phyloP scores from a whole-genome alignment of 2,329 filamentous ascomycete genomes.

The Xylaria sp. region DNA sequence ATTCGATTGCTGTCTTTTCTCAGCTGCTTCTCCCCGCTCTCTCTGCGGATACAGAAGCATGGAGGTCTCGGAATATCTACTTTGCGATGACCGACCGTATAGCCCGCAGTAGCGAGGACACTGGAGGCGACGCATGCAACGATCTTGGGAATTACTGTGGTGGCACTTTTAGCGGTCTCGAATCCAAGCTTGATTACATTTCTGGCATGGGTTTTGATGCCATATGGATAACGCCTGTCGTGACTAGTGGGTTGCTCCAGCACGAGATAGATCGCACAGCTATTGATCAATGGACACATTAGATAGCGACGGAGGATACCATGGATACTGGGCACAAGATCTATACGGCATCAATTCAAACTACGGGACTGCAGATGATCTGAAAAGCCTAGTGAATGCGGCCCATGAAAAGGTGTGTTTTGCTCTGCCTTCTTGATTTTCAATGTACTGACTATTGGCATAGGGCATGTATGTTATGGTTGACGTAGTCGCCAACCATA shows the following conservation, averaged over 20 bases:
- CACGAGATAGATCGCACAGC: not conserved
- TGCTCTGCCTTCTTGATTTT: not conserved
- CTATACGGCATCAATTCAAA: constrained; percentile 64
- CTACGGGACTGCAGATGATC: constrained; percentile 68
- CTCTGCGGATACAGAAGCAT: constrained; percentile 53
- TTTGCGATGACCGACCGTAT: constrained; percentile 68
- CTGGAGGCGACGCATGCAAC: constrained; percentile 55
- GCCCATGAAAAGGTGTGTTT: constrained; percentile 62
- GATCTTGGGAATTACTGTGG: constrained; percentile 64
- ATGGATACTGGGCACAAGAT: constrained; percentile 65
- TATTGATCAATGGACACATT: not conserved
- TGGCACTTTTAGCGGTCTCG: constrained; percentile 68
- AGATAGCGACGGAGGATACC: constrained; percentile 58
- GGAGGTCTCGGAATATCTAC: constrained; percentile 67
- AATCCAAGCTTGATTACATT: constrained; percentile 70
- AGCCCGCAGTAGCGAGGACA: constrained; percentile 58
- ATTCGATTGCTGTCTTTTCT: constrained; percentile 32
- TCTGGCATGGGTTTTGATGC: constrained; percentile 69
- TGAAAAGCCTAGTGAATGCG: constrained; percentile 64
- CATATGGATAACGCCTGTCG: constrained; percentile 68
- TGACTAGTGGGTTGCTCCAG: constrained; percentile 51
- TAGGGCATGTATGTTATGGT: constrained; percentile 56
- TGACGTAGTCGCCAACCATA: constrained; percentile 65
- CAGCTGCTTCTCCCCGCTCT: constrained; percentile 35
- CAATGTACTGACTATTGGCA: not conserved